These are phyloP conservation scores for Lyophyllum atratum DNA, from an alignment of 768 basidiomycete species.

Conservation along the genomic window DNA sequence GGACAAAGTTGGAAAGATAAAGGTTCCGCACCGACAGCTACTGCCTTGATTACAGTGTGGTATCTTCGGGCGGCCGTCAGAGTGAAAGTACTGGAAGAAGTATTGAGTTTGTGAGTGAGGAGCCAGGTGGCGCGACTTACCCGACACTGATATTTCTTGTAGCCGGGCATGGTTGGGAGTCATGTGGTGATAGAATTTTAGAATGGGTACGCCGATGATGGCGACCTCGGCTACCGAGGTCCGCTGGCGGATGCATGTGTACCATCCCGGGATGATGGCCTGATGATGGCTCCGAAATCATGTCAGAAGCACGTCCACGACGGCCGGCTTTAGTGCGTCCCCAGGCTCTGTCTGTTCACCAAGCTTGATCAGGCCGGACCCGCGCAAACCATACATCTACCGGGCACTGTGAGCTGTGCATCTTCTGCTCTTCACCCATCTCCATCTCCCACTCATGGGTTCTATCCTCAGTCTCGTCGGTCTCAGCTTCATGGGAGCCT, in stretches of 20 bases:
- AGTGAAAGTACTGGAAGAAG: constrained; percentile 46
- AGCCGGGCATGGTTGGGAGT: constrained; percentile 15
- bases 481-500: constrained; percentile 35
- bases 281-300: not conserved
- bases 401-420: constrained; percentile 2
- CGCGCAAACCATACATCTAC: constrained; percentile 10
- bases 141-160: constrained; percentile 50
- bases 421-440: not conserved
- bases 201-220: not conserved
- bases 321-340: constrained; percentile 10
- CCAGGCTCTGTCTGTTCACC: not conserved
- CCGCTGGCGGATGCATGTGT: not conserved
- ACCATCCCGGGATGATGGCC: not conserved
- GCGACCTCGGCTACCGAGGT: not conserved
- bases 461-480: constrained; percentile 29
- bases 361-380: constrained; percentile 11
- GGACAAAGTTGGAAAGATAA: not conserved
- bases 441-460: constrained; percentile 23
- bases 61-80: constrained; percentile 39
- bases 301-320: not conserved
- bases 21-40: constrained; percentile 46
- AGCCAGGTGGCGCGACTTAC: constrained; percentile 29
- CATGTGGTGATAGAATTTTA: not conserved
- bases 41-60: constrained; percentile 49
- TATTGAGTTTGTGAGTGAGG: not conserved